Base-by-base conservation (phyloP, 163 green algal species). In the Volvox carteri region DNA sequence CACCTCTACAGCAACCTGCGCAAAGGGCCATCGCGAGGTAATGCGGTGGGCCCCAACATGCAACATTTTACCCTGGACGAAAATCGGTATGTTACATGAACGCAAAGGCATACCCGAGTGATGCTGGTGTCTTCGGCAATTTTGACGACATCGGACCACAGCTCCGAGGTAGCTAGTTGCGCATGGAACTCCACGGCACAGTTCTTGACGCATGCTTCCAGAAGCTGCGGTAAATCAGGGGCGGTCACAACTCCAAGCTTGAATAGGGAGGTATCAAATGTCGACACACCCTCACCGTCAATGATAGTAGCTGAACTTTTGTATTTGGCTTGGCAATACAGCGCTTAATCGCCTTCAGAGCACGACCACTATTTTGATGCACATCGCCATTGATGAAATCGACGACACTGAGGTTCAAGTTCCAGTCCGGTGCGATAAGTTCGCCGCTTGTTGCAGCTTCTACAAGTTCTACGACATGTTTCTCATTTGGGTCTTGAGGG, bases 201-300 rank as follows among this genome's bases (percentile, higher is more conserved):
- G 89, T 96, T 96, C 84, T 95, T 94, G 39, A 96, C 89, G 72
- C 90, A 93, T 19, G 90, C 90, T 78, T 96, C 93, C 30, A 96
- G 87, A 48, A 93, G 87, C 93, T 95, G 81, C 75, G 74, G 48
- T 8, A 12, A 6, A 18, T n/a, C 19, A 41, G 46, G 85, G 16
- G 46, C 35, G 11, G 33, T 33, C 3, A 35, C 75, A 48, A 39
- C 25, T 60, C 19, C 2, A 1, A 39, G 33, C 25, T 37, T 72
- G 60, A 23, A 37, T 30, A 11, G 60, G 19, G 7, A 72, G 60
- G 19, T 9, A 72, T 7, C 28, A 19, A 28, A 72, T 7, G 23
- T 28, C 8, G 25, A 39, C 60, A 3, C 18, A 76, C 3, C 14
- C 54, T 62, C 16, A 85, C 74, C 75, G 75, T 90, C 0, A 86